phyloP scores from a whole-genome alignment of 78 protist genomes.

The Dictyostelium citrinum region DNA sequence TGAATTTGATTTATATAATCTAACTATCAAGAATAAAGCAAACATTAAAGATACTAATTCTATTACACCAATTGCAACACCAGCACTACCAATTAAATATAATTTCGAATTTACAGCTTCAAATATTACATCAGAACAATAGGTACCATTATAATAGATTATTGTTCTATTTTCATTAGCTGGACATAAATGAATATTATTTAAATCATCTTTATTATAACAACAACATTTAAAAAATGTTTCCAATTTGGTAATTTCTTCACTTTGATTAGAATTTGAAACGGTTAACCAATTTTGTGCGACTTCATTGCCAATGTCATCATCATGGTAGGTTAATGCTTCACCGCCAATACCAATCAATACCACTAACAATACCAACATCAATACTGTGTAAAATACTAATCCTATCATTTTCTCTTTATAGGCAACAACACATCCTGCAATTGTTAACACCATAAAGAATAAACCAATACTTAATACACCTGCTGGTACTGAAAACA shows the following conservation, averaged over 20 bases:
- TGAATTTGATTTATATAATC: slow-evolving; percentile 41
- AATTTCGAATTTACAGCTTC: neutral
- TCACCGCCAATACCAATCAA: slow-evolving; percentile 74
- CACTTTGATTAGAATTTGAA: neutral
- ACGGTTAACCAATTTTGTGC: neutral
- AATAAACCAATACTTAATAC: slow-evolving; percentile 52
- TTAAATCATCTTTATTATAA: neutral
- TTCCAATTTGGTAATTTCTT: neutral
- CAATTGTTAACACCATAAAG: slow-evolving; percentile 34
- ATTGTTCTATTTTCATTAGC: neutral
- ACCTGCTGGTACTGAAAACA: slow-evolving; percentile 36
- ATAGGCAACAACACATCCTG: slow-evolving; percentile 60
- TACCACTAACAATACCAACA: slow-evolving; percentile 49
- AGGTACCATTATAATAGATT: neutral
- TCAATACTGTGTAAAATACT: slow-evolving; percentile 41
- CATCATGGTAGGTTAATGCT: slow-evolving; percentile 25
- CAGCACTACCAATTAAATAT: slow-evolving; percentile 46
- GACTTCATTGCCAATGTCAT: neutral
- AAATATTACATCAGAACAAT: neutral
- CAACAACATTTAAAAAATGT: slow-evolving; percentile 16
- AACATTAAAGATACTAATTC: slow-evolving; percentile 53
- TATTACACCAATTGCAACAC: slow-evolving; percentile 61
- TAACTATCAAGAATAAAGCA: slow-evolving; percentile 61
- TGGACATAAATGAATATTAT: neutral
- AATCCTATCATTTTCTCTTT: slow-evolving; percentile 34